These are phyloP conservation scores for Tetragonia tetragonoides DNA, from an alignment of 148 eudicot species.

Conservation along the genomic window DNA sequence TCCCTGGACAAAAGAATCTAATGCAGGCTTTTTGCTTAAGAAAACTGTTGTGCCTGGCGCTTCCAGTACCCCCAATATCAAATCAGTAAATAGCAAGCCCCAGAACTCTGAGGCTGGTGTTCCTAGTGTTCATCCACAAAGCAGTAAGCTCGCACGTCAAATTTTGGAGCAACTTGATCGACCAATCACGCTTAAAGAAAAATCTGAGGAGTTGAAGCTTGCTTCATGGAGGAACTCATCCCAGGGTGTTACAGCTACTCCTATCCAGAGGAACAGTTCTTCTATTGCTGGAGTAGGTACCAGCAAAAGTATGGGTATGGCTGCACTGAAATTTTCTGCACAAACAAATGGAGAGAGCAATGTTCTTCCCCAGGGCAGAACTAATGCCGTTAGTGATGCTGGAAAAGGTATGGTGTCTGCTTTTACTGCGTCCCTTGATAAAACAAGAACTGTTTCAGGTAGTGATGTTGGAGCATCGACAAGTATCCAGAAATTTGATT, in stretches of 20 bases:
- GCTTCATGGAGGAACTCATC: conserved; percentile 48
- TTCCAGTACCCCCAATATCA: conserved; percentile 29
- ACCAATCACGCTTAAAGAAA: conserved; percentile 61
- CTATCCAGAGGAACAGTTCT: conserved; percentile 21
- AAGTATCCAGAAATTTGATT: conserved; percentile 27
- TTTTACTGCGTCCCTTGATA: conserved; percentile 28
- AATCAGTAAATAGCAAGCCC: conserved; percentile 20
- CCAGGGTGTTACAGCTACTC: conserved; percentile 27
- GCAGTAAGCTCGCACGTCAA: conserved; percentile 57
- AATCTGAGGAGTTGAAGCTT: conserved; percentile 62
- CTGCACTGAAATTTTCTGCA: not conserved
- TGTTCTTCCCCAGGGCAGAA: conserved; percentile 31
- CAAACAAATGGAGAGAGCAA: conserved; percentile 30
- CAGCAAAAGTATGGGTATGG: conserved; percentile 12
- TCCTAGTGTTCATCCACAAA: conserved; percentile 39
- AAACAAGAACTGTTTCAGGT: conserved; percentile 11
- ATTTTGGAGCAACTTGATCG: conserved; percentile 72
- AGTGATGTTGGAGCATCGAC: conserved; percentile 23
- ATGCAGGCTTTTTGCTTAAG: conserved; percentile 36
- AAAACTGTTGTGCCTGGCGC: conserved; percentile 38
- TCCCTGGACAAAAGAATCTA: conserved; percentile 33
- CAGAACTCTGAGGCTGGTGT: conserved; percentile 31
- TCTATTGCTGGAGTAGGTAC: conserved; percentile 18
- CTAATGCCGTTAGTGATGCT: conserved; percentile 26
- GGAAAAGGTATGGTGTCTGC: conserved; percentile 38